Conservation (phyloP, 2,329 filamentous ascomycete genomes). For the Arthrobotrys sinensis region DNA sequence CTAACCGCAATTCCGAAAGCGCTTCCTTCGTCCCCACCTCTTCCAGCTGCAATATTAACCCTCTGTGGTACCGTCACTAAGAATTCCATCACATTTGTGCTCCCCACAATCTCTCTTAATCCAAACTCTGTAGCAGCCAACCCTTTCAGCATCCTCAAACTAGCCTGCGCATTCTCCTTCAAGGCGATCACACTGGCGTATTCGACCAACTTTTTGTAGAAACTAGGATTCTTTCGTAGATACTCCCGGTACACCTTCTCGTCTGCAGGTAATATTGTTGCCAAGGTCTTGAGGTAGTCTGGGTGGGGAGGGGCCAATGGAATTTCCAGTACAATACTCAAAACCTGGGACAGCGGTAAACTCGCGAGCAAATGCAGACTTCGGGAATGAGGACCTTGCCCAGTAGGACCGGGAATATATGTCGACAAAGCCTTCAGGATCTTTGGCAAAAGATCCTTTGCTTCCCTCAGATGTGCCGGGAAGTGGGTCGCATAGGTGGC, state of each 20-base stretch:
- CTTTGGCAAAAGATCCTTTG: slow-evolving; percentile 53
- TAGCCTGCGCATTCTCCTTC: slow-evolving; percentile 58
- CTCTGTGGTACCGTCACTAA: slow-evolving; percentile 49
- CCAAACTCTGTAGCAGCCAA: slow-evolving; percentile 43
- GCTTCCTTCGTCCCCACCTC: slow-evolving; percentile 53
- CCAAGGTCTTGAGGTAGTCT: slow-evolving; percentile 52
- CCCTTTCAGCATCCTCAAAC: slow-evolving; percentile 51
- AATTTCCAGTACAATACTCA: slow-evolving; percentile 45
- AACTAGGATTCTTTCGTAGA: slow-evolving; percentile 51
- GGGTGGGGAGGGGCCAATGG: slow-evolving; percentile 53
- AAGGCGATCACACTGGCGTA: slow-evolving; percentile 51
- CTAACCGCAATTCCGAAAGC: slow-evolving; percentile 54
- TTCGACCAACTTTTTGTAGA: slow-evolving; percentile 54
- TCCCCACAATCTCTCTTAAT: slow-evolving; percentile 47
- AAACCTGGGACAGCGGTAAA: slow-evolving; percentile 34
- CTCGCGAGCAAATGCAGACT: slow-evolving; percentile 50
- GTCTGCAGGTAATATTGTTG: slow-evolving; percentile 39
- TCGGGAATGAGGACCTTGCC: slow-evolving; percentile 47
- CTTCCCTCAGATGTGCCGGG: slow-evolving; percentile 39
- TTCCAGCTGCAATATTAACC: slow-evolving; percentile 48
- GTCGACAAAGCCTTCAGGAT: slow-evolving; percentile 48
- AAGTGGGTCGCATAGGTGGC: slow-evolving; percentile 55
- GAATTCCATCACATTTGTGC: slow-evolving; percentile 53
- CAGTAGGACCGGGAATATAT: slow-evolving; percentile 54
- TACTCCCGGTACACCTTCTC: slow-evolving; percentile 53